Conservation (phyloP, 2,329 filamentous ascomycete species). For the Coniochaeta sp. region DNA sequence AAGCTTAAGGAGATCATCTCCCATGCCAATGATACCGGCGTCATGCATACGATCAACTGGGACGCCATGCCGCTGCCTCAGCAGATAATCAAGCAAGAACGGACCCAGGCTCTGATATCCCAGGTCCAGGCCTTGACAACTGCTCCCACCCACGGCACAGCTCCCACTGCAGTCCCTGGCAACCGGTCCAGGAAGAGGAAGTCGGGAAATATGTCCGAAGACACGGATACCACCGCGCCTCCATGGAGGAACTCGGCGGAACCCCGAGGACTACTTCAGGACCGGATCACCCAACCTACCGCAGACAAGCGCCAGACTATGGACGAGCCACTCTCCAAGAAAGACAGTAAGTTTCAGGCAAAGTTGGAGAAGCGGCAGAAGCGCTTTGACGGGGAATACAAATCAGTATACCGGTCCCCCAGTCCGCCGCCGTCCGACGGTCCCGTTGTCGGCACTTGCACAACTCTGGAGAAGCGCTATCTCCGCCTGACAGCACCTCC, state of each 20-base stretch:
- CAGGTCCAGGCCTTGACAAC: constrained; percentile 2
- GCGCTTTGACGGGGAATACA: constrained; percentile 69
- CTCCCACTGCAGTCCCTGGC: neutral
- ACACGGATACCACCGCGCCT: constrained; percentile 42
- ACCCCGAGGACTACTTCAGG: constrained; percentile 53
- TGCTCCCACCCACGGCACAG: neutral
- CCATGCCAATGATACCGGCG: constrained; percentile 65
- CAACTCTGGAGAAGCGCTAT: constrained; percentile 85
- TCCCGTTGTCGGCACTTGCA: constrained; percentile 80
- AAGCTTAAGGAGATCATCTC: constrained; percentile 85
- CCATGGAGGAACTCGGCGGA: constrained; percentile 72
- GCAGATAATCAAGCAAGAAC: constrained; percentile 69
- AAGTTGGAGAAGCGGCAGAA: constrained; percentile 82
- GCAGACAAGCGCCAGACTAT: constrained; percentile 34
- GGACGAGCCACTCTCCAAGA: constrained; percentile 33
- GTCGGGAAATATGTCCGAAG: constrained; percentile 54
- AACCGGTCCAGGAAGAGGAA: constrained; percentile 70
- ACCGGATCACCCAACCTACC: constrained; percentile 62
- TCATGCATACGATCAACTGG: constrained; percentile 75
- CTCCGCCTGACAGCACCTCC: constrained; percentile 88
- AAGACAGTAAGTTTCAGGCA: constrained; percentile 82
- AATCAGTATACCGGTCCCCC: constrained; percentile 46
- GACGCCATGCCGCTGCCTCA: constrained; percentile 76
- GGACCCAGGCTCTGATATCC: constrained; percentile 22
- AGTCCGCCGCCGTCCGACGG: constrained; percentile 51